A percentile compares a stretch with the other conserved stretches of the same genome.
Conservation (phyloP, 805 yeast genomes). For the Myxozyma kluyveri region DNA sequence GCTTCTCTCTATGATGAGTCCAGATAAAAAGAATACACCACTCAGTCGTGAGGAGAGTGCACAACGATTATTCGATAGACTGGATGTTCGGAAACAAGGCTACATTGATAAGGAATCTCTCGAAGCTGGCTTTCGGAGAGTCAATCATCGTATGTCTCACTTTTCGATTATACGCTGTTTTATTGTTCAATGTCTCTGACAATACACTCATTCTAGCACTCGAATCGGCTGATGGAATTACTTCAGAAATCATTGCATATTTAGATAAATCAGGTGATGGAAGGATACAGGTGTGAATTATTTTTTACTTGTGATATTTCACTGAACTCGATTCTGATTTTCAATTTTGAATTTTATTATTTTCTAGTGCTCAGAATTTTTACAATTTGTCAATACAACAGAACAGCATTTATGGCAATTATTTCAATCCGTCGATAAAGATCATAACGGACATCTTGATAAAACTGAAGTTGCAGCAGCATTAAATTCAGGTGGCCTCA, state of each 20-base stretch:
- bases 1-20: too few relatives aligned
- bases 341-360: not conserved
- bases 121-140: constrained; percentile 41
- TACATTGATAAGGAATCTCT: constrained; percentile 41
- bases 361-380: constrained; percentile 30
- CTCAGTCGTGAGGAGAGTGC: constrained; percentile 39
- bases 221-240: constrained; percentile 24
- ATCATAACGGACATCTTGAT: constrained; percentile 41
- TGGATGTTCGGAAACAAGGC: constrained; percentile 46
- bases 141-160: constrained; percentile 55
- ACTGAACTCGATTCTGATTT: constrained; percentile 1
- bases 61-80: constrained; percentile 42
- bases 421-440: constrained; percentile 34
- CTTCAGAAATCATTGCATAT: constrained; percentile 12
- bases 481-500: constrained; percentile 53
- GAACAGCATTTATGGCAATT: constrained; percentile 31
- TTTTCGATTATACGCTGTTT: constrained; percentile 43
- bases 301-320: not conserved
- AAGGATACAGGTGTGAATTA: constrained; percentile 17
- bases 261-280: constrained; percentile 27
- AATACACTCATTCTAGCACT: constrained; percentile 12
- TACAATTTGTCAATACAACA: constrained; percentile 32
- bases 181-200: not conserved
- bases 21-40: constrained; percentile 2
- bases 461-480: constrained; percentile 66